Percentiles rank a stretch among this genome's conserved stretches.
Conservation (phyloP, 345 rosid genomes). For the Eucalyptus decipiens region DNA sequence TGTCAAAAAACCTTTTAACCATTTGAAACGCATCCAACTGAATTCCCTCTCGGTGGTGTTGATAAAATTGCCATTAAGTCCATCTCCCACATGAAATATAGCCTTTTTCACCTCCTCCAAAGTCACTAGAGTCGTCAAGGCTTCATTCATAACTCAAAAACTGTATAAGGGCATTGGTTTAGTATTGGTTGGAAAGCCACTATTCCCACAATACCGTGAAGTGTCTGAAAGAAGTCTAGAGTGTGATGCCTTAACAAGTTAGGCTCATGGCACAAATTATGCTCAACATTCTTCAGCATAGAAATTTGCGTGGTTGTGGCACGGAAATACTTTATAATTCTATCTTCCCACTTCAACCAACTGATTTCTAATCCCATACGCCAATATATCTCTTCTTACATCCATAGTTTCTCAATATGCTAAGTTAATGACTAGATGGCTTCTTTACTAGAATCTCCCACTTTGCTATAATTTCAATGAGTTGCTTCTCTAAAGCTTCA, state of each 20-base stretch:
- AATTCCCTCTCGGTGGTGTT: not conserved
- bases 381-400: not conserved
- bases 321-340: not conserved
- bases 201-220: not conserved
- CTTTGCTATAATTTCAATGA: not conserved
- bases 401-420: not conserved
- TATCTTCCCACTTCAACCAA: not conserved
- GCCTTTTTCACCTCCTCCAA: not conserved
- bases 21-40: not conserved
- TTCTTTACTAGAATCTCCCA: not conserved
- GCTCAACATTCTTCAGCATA: not conserved
- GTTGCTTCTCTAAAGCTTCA: not conserved
- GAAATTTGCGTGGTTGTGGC: not conserved
- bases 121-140: not conserved
- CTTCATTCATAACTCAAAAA: not conserved
- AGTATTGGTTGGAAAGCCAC: not conserved
- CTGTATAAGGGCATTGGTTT: not conserved
- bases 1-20: not conserved
- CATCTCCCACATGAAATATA: not conserved
- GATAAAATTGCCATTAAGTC: not conserved
- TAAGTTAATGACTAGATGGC: not conserved
- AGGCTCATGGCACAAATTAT: not conserved
- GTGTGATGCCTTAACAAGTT: not conserved
- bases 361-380: rapidly evolving
- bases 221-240: not conserved